Conservation (phyloP, 192 early-diverging fungal species). For the Coemansia sp. region DNA sequence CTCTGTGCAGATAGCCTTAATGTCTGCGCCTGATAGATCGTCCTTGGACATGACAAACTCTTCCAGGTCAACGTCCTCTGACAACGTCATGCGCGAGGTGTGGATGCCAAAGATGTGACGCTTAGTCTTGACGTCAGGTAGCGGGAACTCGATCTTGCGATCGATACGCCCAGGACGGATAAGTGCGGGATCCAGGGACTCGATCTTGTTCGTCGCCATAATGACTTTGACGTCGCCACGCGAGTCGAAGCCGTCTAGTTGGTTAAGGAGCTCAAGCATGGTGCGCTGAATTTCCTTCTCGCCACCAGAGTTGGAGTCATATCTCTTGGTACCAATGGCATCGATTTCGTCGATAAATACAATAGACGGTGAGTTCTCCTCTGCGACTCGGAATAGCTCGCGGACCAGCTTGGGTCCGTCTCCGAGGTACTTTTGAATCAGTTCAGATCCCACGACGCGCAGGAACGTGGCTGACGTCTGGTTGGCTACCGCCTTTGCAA, state of each 20-base stretch:
- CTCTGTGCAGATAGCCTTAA: slow-evolving; percentile 99
- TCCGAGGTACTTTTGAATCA: slow-evolving; percentile 99
- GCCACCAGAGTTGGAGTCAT: slow-evolving; percentile 92
- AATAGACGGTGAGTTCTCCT: slow-evolving; percentile 96
- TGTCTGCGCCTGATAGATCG: slow-evolving; percentile 97
- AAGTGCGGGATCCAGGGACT: slow-evolving; percentile 95
- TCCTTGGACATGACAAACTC: slow-evolving; percentile 99
- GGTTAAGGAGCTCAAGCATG: slow-evolving; percentile 96
- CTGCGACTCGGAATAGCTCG: slow-evolving; percentile 94
- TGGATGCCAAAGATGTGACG: slow-evolving; percentile 97
- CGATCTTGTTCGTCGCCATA: slow-evolving; percentile 98
- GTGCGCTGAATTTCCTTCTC: slow-evolving; percentile 98
- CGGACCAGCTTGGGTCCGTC: slow-evolving; percentile 98
- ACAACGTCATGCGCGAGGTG: slow-evolving; percentile 91
- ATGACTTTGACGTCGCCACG: slow-evolving; percentile 97
- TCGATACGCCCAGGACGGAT: slow-evolving; percentile 98
- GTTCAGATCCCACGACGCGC: slow-evolving; percentile 94
- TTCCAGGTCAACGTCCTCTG: slow-evolving; percentile 96
- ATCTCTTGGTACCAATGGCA: slow-evolving; percentile 96
- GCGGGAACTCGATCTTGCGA: slow-evolving; percentile 98
- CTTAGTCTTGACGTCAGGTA: slow-evolving; percentile 96
- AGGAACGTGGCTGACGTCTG: slow-evolving; percentile 98
- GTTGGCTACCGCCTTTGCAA: slow-evolving; percentile 98
- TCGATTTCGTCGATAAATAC: slow-evolving; percentile 99
- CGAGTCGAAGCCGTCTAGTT: slow-evolving; percentile 97